Conservation (phyloP, 257 asterid species). For the Solanum chaucha region DNA sequence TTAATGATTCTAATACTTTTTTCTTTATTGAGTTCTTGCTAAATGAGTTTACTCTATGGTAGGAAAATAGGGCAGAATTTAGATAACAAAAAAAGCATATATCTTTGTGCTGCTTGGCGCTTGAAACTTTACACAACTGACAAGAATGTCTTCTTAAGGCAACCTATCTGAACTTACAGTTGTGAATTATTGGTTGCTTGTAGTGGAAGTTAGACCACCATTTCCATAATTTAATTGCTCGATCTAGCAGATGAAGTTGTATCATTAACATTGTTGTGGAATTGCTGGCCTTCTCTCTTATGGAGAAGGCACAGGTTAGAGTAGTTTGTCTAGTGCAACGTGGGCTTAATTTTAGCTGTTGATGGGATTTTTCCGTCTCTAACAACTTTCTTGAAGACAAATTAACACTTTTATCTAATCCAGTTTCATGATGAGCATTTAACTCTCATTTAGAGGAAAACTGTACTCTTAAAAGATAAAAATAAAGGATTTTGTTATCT, state of each 20-base stretch:
- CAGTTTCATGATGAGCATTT: neutral
- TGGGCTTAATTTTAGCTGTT: neutral
- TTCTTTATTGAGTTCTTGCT: neutral
- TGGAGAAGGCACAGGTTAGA: neutral
- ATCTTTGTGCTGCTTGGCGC: neutral
- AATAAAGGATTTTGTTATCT: neutral
- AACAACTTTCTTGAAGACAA: neutral
- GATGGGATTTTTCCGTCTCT: neutral
- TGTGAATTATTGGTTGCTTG: neutral
- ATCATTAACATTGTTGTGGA: neutral
- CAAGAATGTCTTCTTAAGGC: neutral
- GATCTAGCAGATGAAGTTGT: neutral
- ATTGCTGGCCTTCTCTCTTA: neutral
- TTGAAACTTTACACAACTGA: neutral
- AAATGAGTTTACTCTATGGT: neutral
- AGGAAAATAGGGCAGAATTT: neutral
- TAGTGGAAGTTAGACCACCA: neutral
- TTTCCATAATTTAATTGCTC: neutral
- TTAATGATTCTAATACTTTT: neutral
- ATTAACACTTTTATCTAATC: neutral
- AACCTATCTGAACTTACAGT: neutral
- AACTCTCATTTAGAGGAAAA: conserved; percentile 2
- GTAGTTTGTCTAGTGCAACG: neutral
- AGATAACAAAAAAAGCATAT: neutral
- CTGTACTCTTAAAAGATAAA: neutral